Evolutionary conservation across 1,284 basidiomycete species (phyloP).

Genomic region (Trichosporon ovoides): DNA sequence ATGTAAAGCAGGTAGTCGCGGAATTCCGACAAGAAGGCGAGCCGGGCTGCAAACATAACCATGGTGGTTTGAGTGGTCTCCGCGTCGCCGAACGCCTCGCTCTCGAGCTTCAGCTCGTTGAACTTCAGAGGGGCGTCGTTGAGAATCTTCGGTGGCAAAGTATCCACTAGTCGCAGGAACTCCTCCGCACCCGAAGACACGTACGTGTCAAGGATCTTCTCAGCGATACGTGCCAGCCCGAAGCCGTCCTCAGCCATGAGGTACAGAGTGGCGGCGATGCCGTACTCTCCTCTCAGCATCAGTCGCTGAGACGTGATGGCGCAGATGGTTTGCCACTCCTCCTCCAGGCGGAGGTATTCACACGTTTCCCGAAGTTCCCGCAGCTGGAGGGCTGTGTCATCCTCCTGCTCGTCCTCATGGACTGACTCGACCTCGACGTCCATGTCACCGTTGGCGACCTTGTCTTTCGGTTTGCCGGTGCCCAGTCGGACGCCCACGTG

Average conservation of each 20-base stretch:
- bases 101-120: conserved; percentile 17
- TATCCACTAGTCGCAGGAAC: conserved; percentile 30
- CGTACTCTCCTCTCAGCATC: conserved; percentile 43
- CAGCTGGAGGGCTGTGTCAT: conserved; percentile 31
- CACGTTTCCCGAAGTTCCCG: conserved; percentile 41
- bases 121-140: conserved; percentile 34
- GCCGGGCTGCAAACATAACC: conserved; percentile 38
- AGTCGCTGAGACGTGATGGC: conserved; percentile 45
- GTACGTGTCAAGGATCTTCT: conserved; percentile 48
- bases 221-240: conserved; percentile 47
- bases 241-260: conserved; percentile 46
- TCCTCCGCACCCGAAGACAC: conserved; percentile 39
- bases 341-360: conserved; percentile 36
- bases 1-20: conserved; percentile 51
- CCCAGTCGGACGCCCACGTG: conserved; percentile 51
- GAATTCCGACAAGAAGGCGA: conserved; percentile 52
- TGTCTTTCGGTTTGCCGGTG: conserved; percentile 16
- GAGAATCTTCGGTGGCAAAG: conserved; percentile 36
- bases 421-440: conserved; percentile 22
- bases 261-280: conserved; percentile 49
- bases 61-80: conserved; percentile 4
- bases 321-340: conserved; percentile 42
- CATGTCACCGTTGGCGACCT: conserved; percentile 10
- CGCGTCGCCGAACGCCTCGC: background rate
- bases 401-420: conserved; percentile 23